Evolutionary conservation across 2,329 filamentous ascomycete genomes (phyloP).

Genomic region (Teratosphaeria gauchensis): DNA sequence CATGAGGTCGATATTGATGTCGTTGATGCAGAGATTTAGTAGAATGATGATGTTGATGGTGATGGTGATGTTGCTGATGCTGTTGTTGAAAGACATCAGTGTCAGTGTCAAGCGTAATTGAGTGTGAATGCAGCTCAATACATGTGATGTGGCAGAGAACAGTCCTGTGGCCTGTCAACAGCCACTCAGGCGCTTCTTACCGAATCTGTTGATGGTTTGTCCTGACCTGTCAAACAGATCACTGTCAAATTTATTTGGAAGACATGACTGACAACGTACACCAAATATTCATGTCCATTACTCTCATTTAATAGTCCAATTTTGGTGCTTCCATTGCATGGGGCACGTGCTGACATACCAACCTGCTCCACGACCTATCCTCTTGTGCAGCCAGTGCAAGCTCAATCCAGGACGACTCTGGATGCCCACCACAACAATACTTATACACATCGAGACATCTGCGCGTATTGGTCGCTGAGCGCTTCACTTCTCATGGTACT

Average conservation of each 20-base stretch:
- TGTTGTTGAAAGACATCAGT: too few relatives aligned
- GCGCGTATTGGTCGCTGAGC: neutral
- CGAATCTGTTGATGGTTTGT: neutral
- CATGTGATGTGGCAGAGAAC: neutral
- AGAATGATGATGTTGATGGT: neutral
- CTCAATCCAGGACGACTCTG: too few relatives aligned
- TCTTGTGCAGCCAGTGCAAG: too few relatives aligned
- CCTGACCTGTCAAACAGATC: neutral
- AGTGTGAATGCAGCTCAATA: neutral
- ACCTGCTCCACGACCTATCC: too few relatives aligned
- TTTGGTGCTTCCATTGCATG: too few relatives aligned
- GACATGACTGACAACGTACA: neutral
- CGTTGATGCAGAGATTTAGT: too few relatives aligned
- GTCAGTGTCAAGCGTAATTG: neutral
- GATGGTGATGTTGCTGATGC: neutral
- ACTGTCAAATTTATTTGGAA: neutral
- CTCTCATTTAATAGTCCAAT: too few relatives aligned
- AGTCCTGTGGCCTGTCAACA: neutral
- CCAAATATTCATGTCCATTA: neutral
- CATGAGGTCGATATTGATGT: neutral
- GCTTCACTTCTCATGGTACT: neutral
- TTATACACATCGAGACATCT: neutral
- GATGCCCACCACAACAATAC: too few relatives aligned
- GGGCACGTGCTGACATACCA: too few relatives aligned
- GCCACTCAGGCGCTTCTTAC: neutral